These are phyloP conservation scores for Corchorus olitorius DNA, from an alignment of 345 rosid genomes.

Conservation along the genomic window DNA sequence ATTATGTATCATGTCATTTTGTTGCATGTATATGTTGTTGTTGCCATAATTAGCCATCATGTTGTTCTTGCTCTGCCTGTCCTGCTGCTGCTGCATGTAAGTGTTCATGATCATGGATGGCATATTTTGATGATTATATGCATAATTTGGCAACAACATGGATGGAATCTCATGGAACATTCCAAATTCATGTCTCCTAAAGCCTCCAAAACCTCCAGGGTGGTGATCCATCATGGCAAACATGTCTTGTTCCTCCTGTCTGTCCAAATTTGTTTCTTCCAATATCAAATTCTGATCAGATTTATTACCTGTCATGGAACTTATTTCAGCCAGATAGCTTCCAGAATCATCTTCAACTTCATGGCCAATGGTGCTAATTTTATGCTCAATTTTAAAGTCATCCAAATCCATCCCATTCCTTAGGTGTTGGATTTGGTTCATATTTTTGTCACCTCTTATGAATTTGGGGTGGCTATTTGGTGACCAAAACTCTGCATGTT, in stretches of 20 bases:
- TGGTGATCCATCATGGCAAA: constrained; percentile 5
- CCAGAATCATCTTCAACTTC: constrained; percentile 19
- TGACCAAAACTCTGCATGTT: constrained; percentile 57
- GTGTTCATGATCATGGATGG: constrained; percentile 20
- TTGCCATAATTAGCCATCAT: constrained; percentile 17
- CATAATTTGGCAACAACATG: constrained; percentile 22
- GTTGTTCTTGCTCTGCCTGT: background rate
- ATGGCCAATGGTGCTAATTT: constrained; percentile 17
- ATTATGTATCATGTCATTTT: constrained; percentile 23
- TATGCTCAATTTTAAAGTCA: constrained; percentile 21
- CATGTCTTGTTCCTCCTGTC: constrained; percentile 15
- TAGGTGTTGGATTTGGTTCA: constrained; percentile 17
- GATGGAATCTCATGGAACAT: constrained; percentile 17
- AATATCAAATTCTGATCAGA: constrained; percentile 15
- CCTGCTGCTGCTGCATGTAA: constrained; percentile 11
- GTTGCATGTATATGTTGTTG: constrained; percentile 16
- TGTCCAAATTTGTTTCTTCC: constrained; percentile 15
- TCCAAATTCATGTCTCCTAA: constrained; percentile 16
- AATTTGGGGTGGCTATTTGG: constrained; percentile 23
- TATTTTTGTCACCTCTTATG: background rate
- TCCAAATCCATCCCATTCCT: constrained; percentile 17
- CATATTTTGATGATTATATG: constrained; percentile 8
- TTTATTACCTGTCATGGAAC: background rate
- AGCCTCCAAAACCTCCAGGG: constrained; percentile 18
- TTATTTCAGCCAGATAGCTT: constrained; percentile 17